Evolutionary conservation across 2,329 filamentous ascomycete genomes (phyloP), one percentile per base, ranked within the genome.

Genomic region (Trichoderma lentiforme): DNA sequence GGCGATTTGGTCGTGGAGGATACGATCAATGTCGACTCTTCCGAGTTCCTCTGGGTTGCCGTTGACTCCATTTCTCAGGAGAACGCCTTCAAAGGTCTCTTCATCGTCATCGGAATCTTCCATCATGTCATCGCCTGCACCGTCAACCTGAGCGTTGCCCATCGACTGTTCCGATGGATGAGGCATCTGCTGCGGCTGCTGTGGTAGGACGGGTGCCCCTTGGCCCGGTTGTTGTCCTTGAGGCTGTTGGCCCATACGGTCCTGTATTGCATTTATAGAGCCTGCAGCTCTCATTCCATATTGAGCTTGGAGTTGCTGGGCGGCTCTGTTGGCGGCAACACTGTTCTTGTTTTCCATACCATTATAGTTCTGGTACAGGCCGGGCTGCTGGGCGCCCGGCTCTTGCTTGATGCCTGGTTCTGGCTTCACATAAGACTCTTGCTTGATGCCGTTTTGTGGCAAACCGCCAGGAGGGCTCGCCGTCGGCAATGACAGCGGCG

Each of bases 1-100:
- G 68, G 89, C 86, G 73, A 95, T 89, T 75, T 91, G 89, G 66
- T 87, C 84, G 75, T 92, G 91, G 76, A 95, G 88, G 78, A 92
- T 83, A 60, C 85, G 83, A 77, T 95, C 92, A 73, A 93, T 90
- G 70, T 90, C 88, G 6, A 90, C 80, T 66, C 88, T 84, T 28
- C 87, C 88, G 83, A 87, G 86, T 82, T 86, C 88, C 34, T 82
- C 83, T 62, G 85, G 83, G 74, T 87, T 85, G 7, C 88, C 89
- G 47, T 86, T 81, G 4, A 85, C 83, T 71, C 86, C 84, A 57
- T 87, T 84, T 74, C 86, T 86, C 77, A 91, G 84, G 57, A 93
- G 82, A 53, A 93, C 83, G 9, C 87, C 88, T 71, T 87, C 82
- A 47, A 88, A 88, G 56, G 89, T 81, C 4, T 87, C 86, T 71